A percentile compares a stretch with the other conserved stretches of the same genome.
phyloP scores from a whole-genome alignment of 2,329 filamentous ascomycete genomes.

The Monilinia fructigena region DNA sequence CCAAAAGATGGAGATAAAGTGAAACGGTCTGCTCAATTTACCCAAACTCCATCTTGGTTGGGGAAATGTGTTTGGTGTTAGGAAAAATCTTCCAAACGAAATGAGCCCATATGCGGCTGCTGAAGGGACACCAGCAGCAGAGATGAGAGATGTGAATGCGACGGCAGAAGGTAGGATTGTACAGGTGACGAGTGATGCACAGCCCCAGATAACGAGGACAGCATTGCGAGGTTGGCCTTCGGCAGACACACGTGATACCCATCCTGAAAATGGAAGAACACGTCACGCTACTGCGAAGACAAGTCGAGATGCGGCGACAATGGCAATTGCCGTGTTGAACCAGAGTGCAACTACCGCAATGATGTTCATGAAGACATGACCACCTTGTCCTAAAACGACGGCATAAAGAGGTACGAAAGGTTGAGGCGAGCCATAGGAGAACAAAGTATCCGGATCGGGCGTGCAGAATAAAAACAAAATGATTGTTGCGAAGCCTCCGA shows the following conservation, averaged over 20 bases:
- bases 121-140: slow-evolving; percentile 25
- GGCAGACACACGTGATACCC: slow-evolving; percentile 24
- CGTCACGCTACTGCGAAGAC: slow-evolving; percentile 28
- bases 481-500: slow-evolving; percentile 26
- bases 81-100: slow-evolving; percentile 25
- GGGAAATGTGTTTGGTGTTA: slow-evolving; percentile 24
- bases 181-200: slow-evolving; percentile 25
- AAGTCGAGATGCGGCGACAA: slow-evolving; percentile 26
- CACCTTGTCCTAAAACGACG: slow-evolving; percentile 23
- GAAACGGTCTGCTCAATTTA: slow-evolving; percentile 23
- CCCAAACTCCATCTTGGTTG: slow-evolving; percentile 26
- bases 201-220: slow-evolving; percentile 23
- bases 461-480: slow-evolving; percentile 27
- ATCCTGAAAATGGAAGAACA: slow-evolving; percentile 24
- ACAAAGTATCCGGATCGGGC: slow-evolving; percentile 25
- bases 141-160: slow-evolving; percentile 25
- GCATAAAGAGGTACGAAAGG: slow-evolving; percentile 28
- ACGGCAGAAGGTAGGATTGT: slow-evolving; percentile 27
- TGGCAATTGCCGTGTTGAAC: slow-evolving; percentile 27
- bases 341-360: slow-evolving; percentile 24
- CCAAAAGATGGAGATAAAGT: slow-evolving; percentile 26
- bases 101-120: slow-evolving; percentile 27
- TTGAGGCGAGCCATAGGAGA: slow-evolving; percentile 24
- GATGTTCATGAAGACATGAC: slow-evolving; percentile 25
- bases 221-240: slow-evolving; percentile 27